Conservation (phyloP, 352 stramenopile genomes). For the Phytopythium cucurbitacearum region DNA sequence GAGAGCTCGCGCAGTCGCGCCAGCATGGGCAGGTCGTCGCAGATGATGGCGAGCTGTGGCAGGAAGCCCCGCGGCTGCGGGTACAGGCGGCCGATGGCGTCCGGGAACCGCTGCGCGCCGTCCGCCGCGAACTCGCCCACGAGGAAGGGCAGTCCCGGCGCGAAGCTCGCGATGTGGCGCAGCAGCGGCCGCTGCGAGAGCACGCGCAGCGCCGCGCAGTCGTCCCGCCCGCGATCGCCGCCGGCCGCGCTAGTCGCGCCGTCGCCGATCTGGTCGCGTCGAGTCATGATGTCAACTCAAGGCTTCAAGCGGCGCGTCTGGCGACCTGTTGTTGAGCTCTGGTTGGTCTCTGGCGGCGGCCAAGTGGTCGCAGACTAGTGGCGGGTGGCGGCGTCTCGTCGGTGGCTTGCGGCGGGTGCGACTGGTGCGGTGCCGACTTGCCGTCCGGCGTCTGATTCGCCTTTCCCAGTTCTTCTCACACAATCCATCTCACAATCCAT, state of each 20-base stretch:
- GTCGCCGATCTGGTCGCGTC: too few relatives aligned
- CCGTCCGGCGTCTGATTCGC: too few relatives aligned
- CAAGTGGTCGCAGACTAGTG: too few relatives aligned
- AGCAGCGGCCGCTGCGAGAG: conserved; percentile 19
- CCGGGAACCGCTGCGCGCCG: conserved; percentile 4
- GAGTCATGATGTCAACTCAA: too few relatives aligned
- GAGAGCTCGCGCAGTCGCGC: conserved; percentile 10
- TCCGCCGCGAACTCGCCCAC: conserved; percentile 17
- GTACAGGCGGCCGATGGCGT: conserved; percentile 11
- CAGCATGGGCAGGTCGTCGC: conserved; percentile 17
- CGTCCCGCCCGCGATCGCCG: not conserved
- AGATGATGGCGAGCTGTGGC: conserved; percentile 25
- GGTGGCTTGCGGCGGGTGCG: too few relatives aligned
- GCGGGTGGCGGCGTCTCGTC: too few relatives aligned
- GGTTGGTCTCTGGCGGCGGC: too few relatives aligned
- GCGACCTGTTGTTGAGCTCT: too few relatives aligned
- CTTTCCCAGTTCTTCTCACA: too few relatives aligned
- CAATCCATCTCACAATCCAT: too few relatives aligned
- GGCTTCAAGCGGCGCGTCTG: too few relatives aligned
- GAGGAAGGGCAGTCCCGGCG: conserved; percentile 19
- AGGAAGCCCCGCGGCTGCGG: conserved; percentile 21
- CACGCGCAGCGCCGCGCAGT: conserved; percentile 12
- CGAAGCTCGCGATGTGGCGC: conserved; percentile 19
- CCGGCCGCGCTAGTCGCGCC: not conserved
- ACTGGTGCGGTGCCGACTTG: too few relatives aligned